Conservation (phyloP, 2,329 filamentous ascomycete species). For the Aphanoascus verrucosus region DNA sequence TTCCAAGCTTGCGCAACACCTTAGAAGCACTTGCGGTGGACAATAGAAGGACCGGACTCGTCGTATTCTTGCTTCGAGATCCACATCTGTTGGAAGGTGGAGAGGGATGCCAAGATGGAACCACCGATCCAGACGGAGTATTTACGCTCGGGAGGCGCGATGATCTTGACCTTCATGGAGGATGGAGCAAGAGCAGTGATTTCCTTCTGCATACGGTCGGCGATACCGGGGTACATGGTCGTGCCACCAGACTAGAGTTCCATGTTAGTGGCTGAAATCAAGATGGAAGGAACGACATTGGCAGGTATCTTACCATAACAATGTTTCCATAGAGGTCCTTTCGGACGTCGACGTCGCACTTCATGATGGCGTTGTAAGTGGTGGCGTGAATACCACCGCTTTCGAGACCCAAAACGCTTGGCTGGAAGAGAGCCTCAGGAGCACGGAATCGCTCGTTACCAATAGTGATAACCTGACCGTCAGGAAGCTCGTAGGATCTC, state of each 20-base stretch:
- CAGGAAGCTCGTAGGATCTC: conserved; percentile 99
- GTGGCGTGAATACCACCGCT: conserved; percentile 98
- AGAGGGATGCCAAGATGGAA: conserved; percentile 98
- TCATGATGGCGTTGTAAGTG: conserved; percentile 99
- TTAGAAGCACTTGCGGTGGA: conserved; percentile 99
- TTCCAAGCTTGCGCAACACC: conserved; percentile 30
- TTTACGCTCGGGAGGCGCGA: conserved; percentile 99
- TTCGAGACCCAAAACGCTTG: conserved; percentile 94
- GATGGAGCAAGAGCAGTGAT: conserved; percentile 98
- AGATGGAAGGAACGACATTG: not conserved
- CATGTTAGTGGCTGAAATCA: conserved; percentile 6
- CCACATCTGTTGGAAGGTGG: conserved; percentile 99
- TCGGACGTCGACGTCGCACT: conserved; percentile 99
- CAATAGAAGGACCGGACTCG: conserved; percentile 97
- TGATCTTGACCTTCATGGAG: conserved; percentile 99
- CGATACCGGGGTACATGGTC: conserved; percentile 99
- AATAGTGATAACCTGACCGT: conserved; percentile 99
- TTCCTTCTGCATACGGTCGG: conserved; percentile 99
- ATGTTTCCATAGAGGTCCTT: conserved; percentile 99
- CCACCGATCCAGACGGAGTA: conserved; percentile 99
- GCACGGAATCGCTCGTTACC: conserved; percentile 99
- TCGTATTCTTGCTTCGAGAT: conserved; percentile 99
- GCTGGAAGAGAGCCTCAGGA: conserved; percentile 99
- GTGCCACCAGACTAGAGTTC: conserved; percentile 84
- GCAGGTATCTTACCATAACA: conserved; percentile 71